These are phyloP conservation scores for Vigna hirtella DNA, from an alignment of 306 rosid species.

Conservation along the genomic window DNA sequence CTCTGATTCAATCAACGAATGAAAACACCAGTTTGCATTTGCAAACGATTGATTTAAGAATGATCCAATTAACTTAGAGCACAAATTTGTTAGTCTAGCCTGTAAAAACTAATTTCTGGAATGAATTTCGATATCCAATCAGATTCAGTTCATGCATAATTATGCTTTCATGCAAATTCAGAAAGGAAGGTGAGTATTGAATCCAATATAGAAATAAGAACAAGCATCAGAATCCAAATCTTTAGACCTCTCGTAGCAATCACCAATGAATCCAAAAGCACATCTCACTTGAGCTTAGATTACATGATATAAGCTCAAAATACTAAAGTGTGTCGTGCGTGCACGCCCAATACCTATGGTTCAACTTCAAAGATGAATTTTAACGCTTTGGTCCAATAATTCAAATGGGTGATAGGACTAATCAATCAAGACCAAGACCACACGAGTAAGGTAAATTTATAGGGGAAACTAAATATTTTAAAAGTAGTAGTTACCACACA, in stretches of 20 bases:
- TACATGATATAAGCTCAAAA: background rate
- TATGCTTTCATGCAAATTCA: background rate
- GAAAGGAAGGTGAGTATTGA: background rate
- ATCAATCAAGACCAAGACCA: background rate
- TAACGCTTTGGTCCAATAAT: background rate
- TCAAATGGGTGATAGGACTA: background rate
- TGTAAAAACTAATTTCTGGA: background rate
- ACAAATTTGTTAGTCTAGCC: background rate
- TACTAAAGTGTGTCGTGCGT: background rate
- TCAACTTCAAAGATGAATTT: background rate
- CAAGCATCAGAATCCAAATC: background rate
- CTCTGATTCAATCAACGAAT: background rate
- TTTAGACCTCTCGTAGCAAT: background rate
- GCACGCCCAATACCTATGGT: background rate
- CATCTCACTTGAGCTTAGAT: background rate
- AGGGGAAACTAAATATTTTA: background rate
- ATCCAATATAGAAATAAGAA: background rate
- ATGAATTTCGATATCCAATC: background rate
- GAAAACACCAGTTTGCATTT: background rate
- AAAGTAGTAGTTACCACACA: background rate
- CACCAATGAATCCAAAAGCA: background rate
- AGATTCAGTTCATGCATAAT: background rate
- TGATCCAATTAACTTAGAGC: background rate
- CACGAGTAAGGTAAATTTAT: background rate
- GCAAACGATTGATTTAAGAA: background rate